Evolutionary conservation across 1,284 basidiomycete genomes (phyloP).

Genomic region (Ceratobasidium papillatum): DNA sequence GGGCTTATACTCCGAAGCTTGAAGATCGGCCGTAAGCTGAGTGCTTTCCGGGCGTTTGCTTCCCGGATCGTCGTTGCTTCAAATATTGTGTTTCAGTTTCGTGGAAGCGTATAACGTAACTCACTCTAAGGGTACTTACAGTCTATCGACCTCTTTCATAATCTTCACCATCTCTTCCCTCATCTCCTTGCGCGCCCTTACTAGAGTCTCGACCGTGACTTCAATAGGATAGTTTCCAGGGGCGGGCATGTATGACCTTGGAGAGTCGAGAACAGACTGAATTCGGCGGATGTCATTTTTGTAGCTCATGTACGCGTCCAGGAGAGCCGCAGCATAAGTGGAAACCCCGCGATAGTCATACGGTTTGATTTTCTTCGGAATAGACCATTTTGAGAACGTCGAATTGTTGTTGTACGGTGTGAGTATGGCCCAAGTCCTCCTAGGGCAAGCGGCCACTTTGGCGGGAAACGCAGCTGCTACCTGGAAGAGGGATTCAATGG

Average conservation of each 20-base stretch:
- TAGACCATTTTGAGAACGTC: not conserved
- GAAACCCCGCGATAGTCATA: not conserved
- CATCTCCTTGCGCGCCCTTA: not conserved
- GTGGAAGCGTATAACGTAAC: not conserved
- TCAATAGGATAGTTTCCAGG: not conserved
- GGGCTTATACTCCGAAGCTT: too few species aligned
- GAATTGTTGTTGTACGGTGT: not conserved
- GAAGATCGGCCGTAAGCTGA: not conserved
- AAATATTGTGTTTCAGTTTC: not conserved
- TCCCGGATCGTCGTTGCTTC: not conserved
- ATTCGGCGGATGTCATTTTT: slow-evolving; percentile 6
- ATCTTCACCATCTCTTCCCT: not conserved
- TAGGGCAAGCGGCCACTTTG: not conserved
- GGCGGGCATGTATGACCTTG: not conserved
- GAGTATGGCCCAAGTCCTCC: slow-evolving; percentile 1
- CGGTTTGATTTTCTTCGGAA: not conserved
- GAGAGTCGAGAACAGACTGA: not conserved
- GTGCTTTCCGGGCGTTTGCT: too few species aligned
- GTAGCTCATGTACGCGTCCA: slow-evolving; percentile 7
- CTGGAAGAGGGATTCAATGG: not conserved
- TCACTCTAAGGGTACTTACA: not conserved
- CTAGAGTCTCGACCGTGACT: not conserved
- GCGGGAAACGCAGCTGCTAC: slow-evolving; percentile 19
- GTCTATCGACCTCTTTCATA: not conserved
- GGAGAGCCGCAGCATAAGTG: slow-evolving; percentile 13